Conservation (phyloP, 208 protist species). For the Leishmania gerbilli region DNA sequence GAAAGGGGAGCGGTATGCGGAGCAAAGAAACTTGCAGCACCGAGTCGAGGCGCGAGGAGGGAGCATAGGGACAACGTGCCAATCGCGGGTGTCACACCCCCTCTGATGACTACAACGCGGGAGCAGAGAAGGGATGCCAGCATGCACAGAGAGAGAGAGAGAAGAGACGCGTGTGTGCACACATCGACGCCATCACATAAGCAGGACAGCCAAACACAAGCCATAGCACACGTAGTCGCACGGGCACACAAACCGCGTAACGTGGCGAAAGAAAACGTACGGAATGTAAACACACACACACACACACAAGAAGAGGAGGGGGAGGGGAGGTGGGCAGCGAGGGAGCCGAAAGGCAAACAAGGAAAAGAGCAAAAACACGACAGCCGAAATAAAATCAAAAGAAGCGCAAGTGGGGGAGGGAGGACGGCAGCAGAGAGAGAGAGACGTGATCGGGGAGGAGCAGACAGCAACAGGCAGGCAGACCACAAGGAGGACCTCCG, state of each 20-base stretch:
- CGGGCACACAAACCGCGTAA: background rate
- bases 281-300: background rate
- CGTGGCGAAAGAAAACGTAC: background rate
- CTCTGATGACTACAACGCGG: background rate
- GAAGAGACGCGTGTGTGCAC: background rate
- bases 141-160: background rate
- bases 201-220: background rate
- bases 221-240: background rate
- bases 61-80: background rate
- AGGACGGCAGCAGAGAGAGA: conserved; percentile 3
- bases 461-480: background rate
- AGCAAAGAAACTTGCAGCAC: background rate
- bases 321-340: background rate
- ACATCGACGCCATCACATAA: background rate
- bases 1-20: background rate
- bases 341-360: background rate
- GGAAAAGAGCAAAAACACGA: background rate
- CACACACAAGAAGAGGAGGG: background rate
- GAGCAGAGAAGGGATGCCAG: background rate
- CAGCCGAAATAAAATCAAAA: background rate
- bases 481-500: background rate
- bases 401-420: conserved; percentile 8
- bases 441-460: background rate
- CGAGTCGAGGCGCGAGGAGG: background rate
- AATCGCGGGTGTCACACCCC: background rate